Base-by-base conservation (phyloP, 2,329 filamentous ascomycete genomes). In the Neonectria sp. region DNA sequence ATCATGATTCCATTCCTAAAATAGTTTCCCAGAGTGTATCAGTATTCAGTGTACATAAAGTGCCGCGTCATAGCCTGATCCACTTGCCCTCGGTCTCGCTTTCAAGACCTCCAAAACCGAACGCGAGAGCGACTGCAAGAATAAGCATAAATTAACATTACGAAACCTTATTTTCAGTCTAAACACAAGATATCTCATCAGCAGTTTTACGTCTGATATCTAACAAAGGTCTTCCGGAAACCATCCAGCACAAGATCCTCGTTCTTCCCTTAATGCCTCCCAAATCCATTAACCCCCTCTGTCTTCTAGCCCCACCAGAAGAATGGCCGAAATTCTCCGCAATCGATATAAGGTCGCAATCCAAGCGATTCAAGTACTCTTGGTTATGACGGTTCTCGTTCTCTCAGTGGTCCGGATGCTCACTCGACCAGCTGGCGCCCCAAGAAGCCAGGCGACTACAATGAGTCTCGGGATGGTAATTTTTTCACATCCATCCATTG, bases 381-480 rank as follows among this genome's bases (percentile, higher is more conserved):
- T 45, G 11, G 43, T 45, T 45, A 7, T 45, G 43, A 45, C 43
- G n/a, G 43, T 45, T 45, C n/a, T 45, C 9, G n/a, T 24, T 11
- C 2, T 45, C n/a, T 24, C 43, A 12, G 43, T 45, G n/a, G 43
- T 45, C 6, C n/a, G n/a, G n/a, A 45, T 45, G 43, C 3, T 45
- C 24, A 45, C n/a, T 24, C n/a, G 43, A 45, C n/a, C 43, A 24
- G 43, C 43, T 21, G 1, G n/a, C 11, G 43, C 43, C 1, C n/a
- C 43, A 24, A 11, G 43, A 45, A 45, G 43, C 43, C 43, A 9
- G n/a, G 43, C n/a, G 43, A n/a, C 6, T 24, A 45, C 43, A 45
- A 45, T 45, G 43, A 45, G 43, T 45, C 43, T 45, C 8, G 43
- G 43, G 24, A 45, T 45, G 43, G 43, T 45, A 45, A 24, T 45